A percentile compares a stretch with the other conserved stretches of the same genome.
Conservation (phyloP, 768 basidiomycete species). For the Rhodotorula paludigena region DNA sequence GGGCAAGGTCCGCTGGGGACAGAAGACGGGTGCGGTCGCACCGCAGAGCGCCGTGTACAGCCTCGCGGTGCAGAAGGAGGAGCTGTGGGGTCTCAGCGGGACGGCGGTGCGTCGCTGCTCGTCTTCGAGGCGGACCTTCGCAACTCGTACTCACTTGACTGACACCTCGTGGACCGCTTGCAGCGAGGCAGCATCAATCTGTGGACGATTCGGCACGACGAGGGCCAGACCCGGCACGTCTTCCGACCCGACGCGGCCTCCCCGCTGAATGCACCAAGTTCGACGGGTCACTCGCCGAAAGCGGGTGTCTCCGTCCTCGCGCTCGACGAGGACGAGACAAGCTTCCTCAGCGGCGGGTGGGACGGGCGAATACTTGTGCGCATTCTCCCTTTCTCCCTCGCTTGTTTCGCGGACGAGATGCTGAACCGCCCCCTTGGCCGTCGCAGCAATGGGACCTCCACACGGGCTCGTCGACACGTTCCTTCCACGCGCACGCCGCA, state of each 20-base stretch:
- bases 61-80: constrained; percentile 84
- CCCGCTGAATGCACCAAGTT: not conserved
- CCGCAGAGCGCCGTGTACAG: constrained; percentile 67
- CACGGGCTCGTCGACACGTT: constrained; percentile 70
- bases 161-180: not conserved
- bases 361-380: constrained; percentile 53
- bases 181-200: constrained; percentile 88
- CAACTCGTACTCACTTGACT: not conserved
- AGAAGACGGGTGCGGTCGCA: constrained; percentile 4
- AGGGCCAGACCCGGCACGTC: constrained; percentile 68
- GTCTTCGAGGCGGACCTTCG: constrained; percentile 2
- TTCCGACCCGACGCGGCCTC: constrained; percentile 47
- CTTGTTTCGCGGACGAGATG: too few species aligned
- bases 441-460: constrained; percentile 95
- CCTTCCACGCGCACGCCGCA: constrained; percentile 72
- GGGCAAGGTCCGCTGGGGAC: constrained; percentile 29
- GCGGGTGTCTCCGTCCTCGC: constrained; percentile 80
- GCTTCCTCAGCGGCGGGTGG: constrained; percentile 88
- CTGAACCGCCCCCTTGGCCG: not conserved
- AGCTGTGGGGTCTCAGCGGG: constrained; percentile 84
- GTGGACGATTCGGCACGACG: constrained; percentile 86
- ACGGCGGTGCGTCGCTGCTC: constrained; percentile 65
- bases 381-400: constrained; percentile 11
- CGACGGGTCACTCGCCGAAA: constrained; percentile 43
- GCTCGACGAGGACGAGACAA: constrained; percentile 73